Base-by-base conservation (phyloP, 306 rosid species). In the Geum urbanum region DNA sequence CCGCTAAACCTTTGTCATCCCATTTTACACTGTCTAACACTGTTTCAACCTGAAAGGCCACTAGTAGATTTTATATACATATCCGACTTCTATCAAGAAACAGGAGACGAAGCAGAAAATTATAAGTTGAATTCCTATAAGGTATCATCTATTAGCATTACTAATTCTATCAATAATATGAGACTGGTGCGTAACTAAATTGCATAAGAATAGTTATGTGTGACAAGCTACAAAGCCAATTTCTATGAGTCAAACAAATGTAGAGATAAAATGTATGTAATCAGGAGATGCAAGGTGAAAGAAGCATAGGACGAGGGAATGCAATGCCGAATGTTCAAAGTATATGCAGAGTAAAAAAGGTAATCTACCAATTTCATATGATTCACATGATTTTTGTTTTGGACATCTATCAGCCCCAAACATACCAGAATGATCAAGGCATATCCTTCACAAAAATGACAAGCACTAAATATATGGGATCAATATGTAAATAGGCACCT, bases 31-130 rank as follows among this genome's bases (percentile, higher is more conserved):
- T n/a, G n/a, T 90, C 87, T 60, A 90, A 43, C 71, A 90, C 76
- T 18, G 50, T 76, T 10, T 80, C 83, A 63, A 86, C 96, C 97
- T 90, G 96, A 79, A 80, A 79, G 52, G n/a, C n/a, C n/a, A n/a
- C n/a, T n/a, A n/a, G n/a, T n/a, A n/a, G n/a, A n/a, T n/a, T n/a
- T n/a, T n/a, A n/a, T n/a, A n/a, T n/a, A n/a, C n/a, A n/a, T n/a
- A n/a, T n/a, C n/a, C n/a, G n/a, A n/a, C n/a, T n/a, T n/a, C n/a
- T n/a, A n/a, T n/a, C n/a, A n/a, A n/a, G n/a, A n/a, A n/a, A n/a
- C n/a, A n/a, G n/a, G n/a, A n/a, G n/a, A n/a, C n/a, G n/a, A n/a
- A n/a, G n/a, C n/a, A n/a, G n/a, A n/a, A n/a, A n/a, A n/a, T n/a
- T n/a, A n/a, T n/a, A n/a, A n/a, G n/a, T n/a, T n/a, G n/a, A n/a